Percentiles rank a stretch among this genome's conserved stretches.
These are phyloP conservation scores for Peniophora sp. DNA, from an alignment of 1,284 basidiomycete species.

Conservation along the genomic window DNA sequence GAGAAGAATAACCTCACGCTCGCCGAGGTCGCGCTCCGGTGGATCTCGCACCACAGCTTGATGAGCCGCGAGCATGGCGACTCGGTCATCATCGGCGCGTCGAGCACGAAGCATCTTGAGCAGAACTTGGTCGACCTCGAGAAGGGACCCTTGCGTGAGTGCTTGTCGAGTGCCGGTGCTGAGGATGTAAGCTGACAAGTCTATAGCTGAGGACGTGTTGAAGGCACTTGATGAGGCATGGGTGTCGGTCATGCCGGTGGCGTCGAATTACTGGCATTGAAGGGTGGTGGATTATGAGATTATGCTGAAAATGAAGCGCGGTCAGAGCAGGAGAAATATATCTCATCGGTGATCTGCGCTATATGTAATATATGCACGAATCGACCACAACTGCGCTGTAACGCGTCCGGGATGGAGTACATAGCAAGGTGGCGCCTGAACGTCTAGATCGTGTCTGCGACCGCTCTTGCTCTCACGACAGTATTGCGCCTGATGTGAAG, in stretches of 20 bases:
- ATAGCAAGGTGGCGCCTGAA: no score
- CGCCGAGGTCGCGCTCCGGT: constrained; percentile 43
- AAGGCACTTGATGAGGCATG: constrained; percentile 11
- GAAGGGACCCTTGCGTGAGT: constrained; percentile 47
- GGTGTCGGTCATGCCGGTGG: background rate
- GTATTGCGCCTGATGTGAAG: no score
- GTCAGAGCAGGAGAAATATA: no score
- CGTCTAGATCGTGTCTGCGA: no score
- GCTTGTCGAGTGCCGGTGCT: background rate
- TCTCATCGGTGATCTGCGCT: no score
- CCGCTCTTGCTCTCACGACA: no score
- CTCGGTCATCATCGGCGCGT: constrained; percentile 44
- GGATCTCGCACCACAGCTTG: constrained; percentile 46
- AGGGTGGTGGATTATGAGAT: no score
- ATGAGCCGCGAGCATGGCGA: constrained; percentile 40
- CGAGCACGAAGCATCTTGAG: constrained; percentile 40
- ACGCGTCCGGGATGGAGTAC: no score
- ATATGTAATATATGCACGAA: no score
- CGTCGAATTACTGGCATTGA: constrained; percentile 1
- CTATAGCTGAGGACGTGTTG: constrained; percentile 26
- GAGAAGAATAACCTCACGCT: constrained; percentile 35
- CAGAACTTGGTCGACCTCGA: constrained; percentile 48
- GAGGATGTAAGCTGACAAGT: background rate
- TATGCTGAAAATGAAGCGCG: no score
- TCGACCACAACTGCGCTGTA: no score